These are phyloP conservation scores for Mortierella alpina DNA, from an alignment of 192 early-diverging fungal species.

Conservation along the genomic window DNA sequence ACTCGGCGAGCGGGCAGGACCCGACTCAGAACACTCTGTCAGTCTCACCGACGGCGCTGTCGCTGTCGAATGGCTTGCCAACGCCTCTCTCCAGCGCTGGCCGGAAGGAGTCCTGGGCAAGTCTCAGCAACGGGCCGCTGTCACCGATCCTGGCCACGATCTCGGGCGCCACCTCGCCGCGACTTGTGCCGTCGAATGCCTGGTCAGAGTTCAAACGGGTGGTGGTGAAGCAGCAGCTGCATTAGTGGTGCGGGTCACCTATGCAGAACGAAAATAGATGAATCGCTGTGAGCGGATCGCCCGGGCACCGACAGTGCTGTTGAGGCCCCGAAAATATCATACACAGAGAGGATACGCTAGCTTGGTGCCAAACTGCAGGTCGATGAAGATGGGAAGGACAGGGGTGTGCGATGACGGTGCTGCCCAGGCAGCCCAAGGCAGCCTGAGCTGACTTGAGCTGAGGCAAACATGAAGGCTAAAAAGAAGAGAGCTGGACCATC, in stretches of 20 bases:
- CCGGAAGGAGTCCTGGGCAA: constrained; percentile 50
- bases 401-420: no score
- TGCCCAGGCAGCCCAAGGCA: no score
- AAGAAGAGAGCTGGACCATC: neutral
- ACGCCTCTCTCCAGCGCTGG: constrained; percentile 6
- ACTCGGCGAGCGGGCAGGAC: constrained; percentile 12
- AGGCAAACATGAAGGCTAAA: neutral
- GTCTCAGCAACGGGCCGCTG: constrained; percentile 39
- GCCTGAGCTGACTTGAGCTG: neutral
- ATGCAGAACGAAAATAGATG: no score
- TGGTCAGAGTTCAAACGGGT: constrained; percentile 55
- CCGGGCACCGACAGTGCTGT: no score
- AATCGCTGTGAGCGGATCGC: no score
- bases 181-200: constrained; percentile 44
- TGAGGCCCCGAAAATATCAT: no score
- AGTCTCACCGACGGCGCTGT: constrained; percentile 4
- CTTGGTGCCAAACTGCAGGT: no score
- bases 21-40: neutral
- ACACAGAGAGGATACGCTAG: no score
- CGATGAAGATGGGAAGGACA: neutral
- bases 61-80: neutral
- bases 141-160: constrained; percentile 42
- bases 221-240: constrained; percentile 34
- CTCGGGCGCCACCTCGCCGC: constrained; percentile 45
- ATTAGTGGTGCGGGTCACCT: neutral